A percentile compares a stretch with the other conserved stretches of the same genome.
Conservation (phyloP, 2,329 filamentous ascomycete genomes). For the Microsporum audouinii region DNA sequence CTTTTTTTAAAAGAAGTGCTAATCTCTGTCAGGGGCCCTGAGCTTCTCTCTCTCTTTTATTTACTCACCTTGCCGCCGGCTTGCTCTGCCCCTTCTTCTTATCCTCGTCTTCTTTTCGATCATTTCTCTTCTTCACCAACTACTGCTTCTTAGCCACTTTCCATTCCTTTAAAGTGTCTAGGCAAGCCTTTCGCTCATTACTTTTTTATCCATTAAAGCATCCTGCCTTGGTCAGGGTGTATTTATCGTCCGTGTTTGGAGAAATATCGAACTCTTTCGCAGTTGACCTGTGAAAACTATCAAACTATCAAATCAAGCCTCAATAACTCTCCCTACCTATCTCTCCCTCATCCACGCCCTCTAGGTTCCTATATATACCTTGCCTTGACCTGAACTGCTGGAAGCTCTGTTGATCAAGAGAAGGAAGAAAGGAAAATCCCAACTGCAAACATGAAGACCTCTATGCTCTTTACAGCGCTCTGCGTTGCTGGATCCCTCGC, state of each 20-base stretch:
- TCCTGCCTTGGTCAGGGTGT: conserved; percentile 21
- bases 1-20: neutral
- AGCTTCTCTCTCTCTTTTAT: conserved; percentile 13
- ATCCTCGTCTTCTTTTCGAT: neutral
- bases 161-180: conserved; percentile 18
- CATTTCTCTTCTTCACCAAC: neutral
- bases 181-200: conserved; percentile 14
- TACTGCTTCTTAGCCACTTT: conserved; percentile 16
- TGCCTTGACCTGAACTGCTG: neutral
- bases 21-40: neutral
- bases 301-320: neutral
- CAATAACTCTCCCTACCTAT: neutral
- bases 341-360: neutral
- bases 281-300: conserved; percentile 23
- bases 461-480: conserved; percentile 27
- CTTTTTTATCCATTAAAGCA: neutral
- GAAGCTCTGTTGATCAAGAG: neutral
- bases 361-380: neutral
- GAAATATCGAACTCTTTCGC: conserved; percentile 11
- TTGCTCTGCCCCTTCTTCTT: neutral
- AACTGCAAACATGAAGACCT: conserved; percentile 15
- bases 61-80: conserved; percentile 15
- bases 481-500: conserved; percentile 27
- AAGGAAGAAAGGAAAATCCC: neutral
- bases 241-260: conserved; percentile 10